These are phyloP conservation scores for Tetrapisispora iriomotensis DNA, from an alignment of 805 yeast species.

Conservation along the genomic window DNA sequence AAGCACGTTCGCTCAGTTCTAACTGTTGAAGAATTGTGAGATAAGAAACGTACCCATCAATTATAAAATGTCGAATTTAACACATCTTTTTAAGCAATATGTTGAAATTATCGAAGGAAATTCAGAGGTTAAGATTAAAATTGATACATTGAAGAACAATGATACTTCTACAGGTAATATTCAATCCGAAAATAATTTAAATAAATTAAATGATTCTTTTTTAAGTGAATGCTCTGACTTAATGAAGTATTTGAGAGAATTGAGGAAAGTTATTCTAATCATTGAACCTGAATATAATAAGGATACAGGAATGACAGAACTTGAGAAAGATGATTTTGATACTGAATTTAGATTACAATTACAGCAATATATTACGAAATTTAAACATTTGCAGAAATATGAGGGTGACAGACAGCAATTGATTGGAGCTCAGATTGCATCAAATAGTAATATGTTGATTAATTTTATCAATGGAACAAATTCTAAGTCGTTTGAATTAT, in stretches of 20 bases:
- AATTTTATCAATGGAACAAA: constrained; percentile 27
- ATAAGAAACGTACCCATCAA: neutral
- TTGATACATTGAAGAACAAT: too few species aligned
- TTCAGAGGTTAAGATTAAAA: neutral
- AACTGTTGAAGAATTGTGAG: neutral
- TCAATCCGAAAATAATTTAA: neutral
- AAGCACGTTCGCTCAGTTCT: too few species aligned
- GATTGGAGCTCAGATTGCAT: constrained; percentile 17
- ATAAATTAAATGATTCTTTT: constrained; percentile 21
- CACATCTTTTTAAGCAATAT: constrained; percentile 22
- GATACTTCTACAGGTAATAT: neutral
- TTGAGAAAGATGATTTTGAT: constrained; percentile 47
- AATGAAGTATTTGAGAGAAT: constrained; percentile 22
- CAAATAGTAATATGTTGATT: constrained; percentile 16
- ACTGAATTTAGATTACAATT: constrained; percentile 43
- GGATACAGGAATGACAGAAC: constrained; percentile 30
- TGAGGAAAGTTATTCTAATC: constrained; percentile 19
- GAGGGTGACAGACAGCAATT: constrained; percentile 36
- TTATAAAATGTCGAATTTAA: constrained; percentile 21
- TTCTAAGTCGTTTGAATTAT: constrained; percentile 29
- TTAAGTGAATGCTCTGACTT: constrained; percentile 23
- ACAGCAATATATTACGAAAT: constrained; percentile 42
- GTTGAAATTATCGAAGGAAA: constrained; percentile 20
- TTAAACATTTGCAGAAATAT: constrained; percentile 40
- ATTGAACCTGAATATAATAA: constrained; percentile 24